Evolutionary conservation across 495 filamentous ascomycete genomes (phyloP), one percentile per base, ranked within the genome.

Genomic region (Penicillium bovifimosum): DNA sequence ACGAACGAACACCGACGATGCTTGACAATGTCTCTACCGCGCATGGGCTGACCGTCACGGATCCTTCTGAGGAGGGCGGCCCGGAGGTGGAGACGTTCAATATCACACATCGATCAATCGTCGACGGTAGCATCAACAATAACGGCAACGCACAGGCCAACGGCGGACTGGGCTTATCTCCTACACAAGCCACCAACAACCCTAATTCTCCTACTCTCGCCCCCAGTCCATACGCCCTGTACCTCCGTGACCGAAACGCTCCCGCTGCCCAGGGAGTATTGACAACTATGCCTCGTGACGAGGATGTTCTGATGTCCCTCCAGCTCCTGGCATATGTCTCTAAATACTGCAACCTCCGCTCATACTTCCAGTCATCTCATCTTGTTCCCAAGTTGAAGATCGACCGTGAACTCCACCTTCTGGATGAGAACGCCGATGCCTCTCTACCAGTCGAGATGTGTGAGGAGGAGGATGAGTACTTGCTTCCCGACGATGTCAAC

Each of bases 231-330:
- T 85, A 85, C 56, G 83, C 90, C 20, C 81, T 88, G 32, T 89
- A 91, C 66, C 76, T 88, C 31, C 78, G 86, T 27, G 88, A 96
- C 52, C 81, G 82, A 40, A 80, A 81, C 13, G 72, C 86, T 18
- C 77, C 80, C 20, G 72, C 81, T 0, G 79, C 80, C 56, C 81
- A 85, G 18, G 82, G 85, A 51, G 82, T 91, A 50, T 63, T 95
- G 32, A 87, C 89, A 26, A 85, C 89, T 18, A 95, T 96, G 85
- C 93, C 93, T 16, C 82, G 93, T 33, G 93, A 97, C 57, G 93
- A 98, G 63, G 93, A 98, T 62, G 93, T 98, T 13, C 73, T 98
- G 55, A 95, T 96, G 91, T 96, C 93, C 0, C 78, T 98, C n/a
- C 93, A 98, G 70, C 82, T 98, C 7, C 80, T 98, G 26, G 93